phyloP scores from a whole-genome alignment of 1,284 basidiomycete genomes.

The Ceratobasidium sp. region DNA sequence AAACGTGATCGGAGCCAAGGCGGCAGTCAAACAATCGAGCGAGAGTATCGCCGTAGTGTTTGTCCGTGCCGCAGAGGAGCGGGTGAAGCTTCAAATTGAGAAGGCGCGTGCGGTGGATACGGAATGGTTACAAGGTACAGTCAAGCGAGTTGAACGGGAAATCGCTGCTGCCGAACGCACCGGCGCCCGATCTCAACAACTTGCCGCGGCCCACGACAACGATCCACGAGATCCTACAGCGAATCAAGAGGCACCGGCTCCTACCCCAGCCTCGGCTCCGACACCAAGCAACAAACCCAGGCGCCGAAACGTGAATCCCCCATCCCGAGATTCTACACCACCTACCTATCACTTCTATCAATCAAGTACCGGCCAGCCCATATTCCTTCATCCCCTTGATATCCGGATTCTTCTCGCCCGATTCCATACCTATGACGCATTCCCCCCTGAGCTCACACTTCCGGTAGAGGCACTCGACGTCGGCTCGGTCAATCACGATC shows the following conservation, averaged over 20 bases:
- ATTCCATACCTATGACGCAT: constrained; percentile 82
- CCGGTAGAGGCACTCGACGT: constrained; percentile 76
- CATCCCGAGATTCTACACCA: constrained; percentile 54
- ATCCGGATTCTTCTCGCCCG: constrained; percentile 91
- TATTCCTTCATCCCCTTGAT: constrained; percentile 96
- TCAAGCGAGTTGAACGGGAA: constrained; percentile 64
- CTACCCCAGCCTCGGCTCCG: constrained; percentile 10
- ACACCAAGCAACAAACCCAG: constrained; percentile 50
- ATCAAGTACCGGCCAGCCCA: constrained; percentile 87
- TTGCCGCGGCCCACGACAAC: constrained; percentile 5
- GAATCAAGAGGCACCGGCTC: not conserved
- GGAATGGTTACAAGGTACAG: constrained; percentile 62
- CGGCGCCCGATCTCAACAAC: constrained; percentile 39
- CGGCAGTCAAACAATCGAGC: constrained; percentile 14
- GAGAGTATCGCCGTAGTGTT: constrained; percentile 81
- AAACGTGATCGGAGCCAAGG: constrained; percentile 31
- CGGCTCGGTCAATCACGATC: constrained; percentile 86
- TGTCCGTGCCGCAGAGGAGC: constrained; percentile 79
- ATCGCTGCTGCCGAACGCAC: constrained; percentile 56
- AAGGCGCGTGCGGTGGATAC: constrained; percentile 81
- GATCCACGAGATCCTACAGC: constrained; percentile 33
- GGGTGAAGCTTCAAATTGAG: constrained; percentile 78
- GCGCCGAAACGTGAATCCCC: constrained; percentile 78
- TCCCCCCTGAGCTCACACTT: constrained; percentile 85
- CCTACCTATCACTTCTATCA: constrained; percentile 96